Base-by-base conservation (phyloP, 306 rosid species). In the Astragalus membranaceus region DNA sequence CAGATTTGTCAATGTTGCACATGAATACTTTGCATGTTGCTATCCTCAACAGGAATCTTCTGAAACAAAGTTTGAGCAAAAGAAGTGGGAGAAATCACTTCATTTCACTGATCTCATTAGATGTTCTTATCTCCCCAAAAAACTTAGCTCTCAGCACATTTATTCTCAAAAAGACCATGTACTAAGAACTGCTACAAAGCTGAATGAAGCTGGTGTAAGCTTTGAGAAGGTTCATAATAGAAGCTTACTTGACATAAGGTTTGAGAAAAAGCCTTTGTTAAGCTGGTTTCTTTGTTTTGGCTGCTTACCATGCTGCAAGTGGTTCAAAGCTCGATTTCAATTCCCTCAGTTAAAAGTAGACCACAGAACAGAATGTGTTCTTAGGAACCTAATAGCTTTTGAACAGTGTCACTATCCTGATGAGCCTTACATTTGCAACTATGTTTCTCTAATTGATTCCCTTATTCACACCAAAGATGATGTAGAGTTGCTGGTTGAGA, bases 91-190 rank as follows among this genome's bases (percentile, higher is more conserved):
- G 64, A 41, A 5, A 20, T 74, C 83, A 16, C 41, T 74, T 7
- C 87, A 88, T 72, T 78, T 84, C 52, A 80, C 86, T 39, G 84
- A 88, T 75, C 43, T 88, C 64, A 41, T 88, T 8, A 66, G 90
- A 56, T 9, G 56, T 16, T 65, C 79, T 10, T 67, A 80, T 39
- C 78, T 75, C 23, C 78, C 85, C 0, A 10, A 5, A 7, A 20
- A 83, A 0, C 50, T 59, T n/a, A 32, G 32, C 8, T 41, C 0
- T 64, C 30, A 54, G 43, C 16, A 29, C 9, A 5, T 7, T 1
- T 5, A 17, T n/a, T 10, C 37, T 32, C 5, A 66, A 3, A 41
- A 56, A 7, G 78, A 78, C n/a, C 9, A 29, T 50, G 4, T 51
- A 6, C 23, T 64, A 39, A 78, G 69, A 49, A 71, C 69, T 29